Percentiles rank a stretch among this genome's conserved stretches.
These are phyloP conservation scores for Coccomyxa sp. DNA, from an alignment of 139 green algal species.

Conservation along the genomic window DNA sequence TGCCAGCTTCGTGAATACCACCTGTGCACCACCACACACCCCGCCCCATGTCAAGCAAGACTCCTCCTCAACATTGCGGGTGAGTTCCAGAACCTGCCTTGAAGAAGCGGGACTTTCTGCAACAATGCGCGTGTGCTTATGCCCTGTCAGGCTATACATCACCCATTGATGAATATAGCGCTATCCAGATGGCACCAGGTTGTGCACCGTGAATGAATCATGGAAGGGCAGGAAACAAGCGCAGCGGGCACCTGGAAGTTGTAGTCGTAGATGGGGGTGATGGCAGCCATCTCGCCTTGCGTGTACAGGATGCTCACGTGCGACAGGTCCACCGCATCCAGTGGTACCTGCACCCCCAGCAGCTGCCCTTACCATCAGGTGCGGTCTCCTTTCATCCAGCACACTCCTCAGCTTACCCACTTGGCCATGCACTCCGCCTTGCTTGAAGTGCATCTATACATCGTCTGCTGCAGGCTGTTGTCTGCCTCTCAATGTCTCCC, in stretches of 20 bases:
- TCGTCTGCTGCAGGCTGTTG: neutral
- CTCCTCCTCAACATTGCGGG: neutral
- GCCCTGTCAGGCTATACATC: too few relatives aligned
- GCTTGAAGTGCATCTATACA: neutral
- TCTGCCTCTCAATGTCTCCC: too few relatives aligned
- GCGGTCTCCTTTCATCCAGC: neutral
- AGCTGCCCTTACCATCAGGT: neutral
- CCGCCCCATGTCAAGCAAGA: neutral
- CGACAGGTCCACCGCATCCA: constrained; percentile 76
- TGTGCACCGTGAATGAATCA: neutral
- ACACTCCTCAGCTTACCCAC: too few relatives aligned
- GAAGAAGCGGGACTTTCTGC: too few relatives aligned
- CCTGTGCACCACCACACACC: neutral
- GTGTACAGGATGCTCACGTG: constrained; percentile 66
- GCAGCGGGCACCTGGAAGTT: constrained; percentile 41
- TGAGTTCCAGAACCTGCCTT: too few relatives aligned
- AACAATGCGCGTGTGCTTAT: neutral
- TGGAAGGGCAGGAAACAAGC: neutral
- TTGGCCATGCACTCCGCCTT: neutral
- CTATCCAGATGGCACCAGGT: neutral
- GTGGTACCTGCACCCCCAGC: constrained; percentile 49
- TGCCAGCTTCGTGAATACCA: constrained; percentile 4
- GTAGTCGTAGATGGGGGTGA: constrained; percentile 75
- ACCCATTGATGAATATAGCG: too few relatives aligned
- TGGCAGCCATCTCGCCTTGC: constrained; percentile 77